Evolutionary conservation across 176 grass and related monocot genomes (phyloP).

Genomic region (Eragrostis curvula): DNA sequence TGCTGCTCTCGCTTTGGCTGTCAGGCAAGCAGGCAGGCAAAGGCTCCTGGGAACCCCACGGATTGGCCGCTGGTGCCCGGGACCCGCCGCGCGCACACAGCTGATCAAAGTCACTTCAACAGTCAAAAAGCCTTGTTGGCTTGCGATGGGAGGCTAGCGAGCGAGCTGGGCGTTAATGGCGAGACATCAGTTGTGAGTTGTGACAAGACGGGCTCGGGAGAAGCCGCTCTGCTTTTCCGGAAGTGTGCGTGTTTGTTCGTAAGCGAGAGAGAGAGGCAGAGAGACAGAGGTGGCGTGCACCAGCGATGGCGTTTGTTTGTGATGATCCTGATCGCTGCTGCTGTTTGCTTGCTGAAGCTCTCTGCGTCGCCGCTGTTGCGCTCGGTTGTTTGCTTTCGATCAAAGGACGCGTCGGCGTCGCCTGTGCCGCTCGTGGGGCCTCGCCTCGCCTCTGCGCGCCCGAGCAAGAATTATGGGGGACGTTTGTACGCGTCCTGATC

Average conservation of each 20-base stretch:
- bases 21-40: neutral
- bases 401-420: constrained; percentile 14
- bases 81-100: too few relatives aligned
- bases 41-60: constrained; percentile 12
- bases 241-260: neutral
- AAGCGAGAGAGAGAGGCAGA: neutral
- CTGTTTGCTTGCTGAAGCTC: neutral
- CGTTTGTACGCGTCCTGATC: constrained; percentile 5
- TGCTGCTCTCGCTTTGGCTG: neutral
- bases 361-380: neutral
- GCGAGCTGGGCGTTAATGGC: neutral
- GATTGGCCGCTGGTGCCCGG: neutral
- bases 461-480: neutral
- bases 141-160: constrained; percentile 16
- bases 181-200: neutral
- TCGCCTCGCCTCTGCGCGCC: neutral
- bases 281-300: neutral
- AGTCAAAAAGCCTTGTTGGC: constrained; percentile 8
- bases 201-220: constrained; percentile 36
- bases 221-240: constrained; percentile 43
- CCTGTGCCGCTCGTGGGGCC: neutral
- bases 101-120: neutral
- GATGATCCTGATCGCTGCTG: constrained; percentile 19
- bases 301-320: neutral
- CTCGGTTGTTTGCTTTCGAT: constrained; percentile 6